These are phyloP conservation scores for Dendrobium nobile DNA, from an alignment of 106 monocot species.

Conservation along the genomic window DNA sequence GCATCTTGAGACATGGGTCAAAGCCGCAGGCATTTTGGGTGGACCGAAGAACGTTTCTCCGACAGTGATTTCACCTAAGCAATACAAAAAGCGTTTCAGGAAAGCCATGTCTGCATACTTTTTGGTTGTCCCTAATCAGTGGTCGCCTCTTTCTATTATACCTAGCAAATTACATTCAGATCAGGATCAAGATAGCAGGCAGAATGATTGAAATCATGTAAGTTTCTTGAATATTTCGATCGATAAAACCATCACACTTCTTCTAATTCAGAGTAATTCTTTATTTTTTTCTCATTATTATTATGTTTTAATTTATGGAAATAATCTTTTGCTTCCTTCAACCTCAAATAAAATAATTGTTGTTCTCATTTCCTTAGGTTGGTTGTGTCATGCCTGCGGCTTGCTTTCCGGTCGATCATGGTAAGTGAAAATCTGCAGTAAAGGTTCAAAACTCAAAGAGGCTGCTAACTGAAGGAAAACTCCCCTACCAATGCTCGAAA, in stretches of 20 bases:
- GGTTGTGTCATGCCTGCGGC: background rate
- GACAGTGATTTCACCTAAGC: constrained; percentile 72
- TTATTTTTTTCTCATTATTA: background rate
- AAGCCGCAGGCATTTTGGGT: constrained; percentile 65
- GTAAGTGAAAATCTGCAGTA: background rate
- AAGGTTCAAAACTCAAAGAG: background rate
- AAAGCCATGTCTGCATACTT: constrained; percentile 74
- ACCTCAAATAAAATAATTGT: background rate
- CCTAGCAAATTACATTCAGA: constrained; percentile 21
- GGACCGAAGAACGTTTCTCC: constrained; percentile 68
- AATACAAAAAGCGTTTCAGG: constrained; percentile 70
- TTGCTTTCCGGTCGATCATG: background rate
- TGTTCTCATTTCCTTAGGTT: background rate
- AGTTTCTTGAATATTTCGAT: background rate
- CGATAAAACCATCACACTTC: background rate
- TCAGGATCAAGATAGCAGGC: constrained; percentile 13
- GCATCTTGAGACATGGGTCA: constrained; percentile 72
- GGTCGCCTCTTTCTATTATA: constrained; percentile 24
- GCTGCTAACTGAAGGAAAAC: background rate
- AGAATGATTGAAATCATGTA: background rate
- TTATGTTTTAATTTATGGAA: no score
- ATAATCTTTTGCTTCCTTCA: background rate
- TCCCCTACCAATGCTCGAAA: background rate
- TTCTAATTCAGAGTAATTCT: background rate
- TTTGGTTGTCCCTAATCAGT: constrained; percentile 67